phyloP scores from a whole-genome alignment of 2,329 filamentous ascomycete genomes.

The Diaporthe amygdali region DNA sequence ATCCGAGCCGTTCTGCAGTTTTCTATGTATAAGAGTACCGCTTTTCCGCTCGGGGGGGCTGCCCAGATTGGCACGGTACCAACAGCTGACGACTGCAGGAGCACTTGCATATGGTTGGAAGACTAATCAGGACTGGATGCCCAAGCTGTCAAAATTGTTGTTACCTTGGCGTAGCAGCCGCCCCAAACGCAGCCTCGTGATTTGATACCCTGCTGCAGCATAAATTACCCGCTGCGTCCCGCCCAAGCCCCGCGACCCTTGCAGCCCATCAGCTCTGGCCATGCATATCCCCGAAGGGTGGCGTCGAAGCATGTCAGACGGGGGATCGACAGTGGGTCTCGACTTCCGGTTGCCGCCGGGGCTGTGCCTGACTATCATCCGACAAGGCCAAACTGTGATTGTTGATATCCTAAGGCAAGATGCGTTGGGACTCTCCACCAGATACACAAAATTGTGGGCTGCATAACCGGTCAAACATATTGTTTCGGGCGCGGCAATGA shows the following conservation, averaged over 20 bases:
- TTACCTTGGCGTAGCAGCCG: background rate
- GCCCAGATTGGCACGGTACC: background rate
- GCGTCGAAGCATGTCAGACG: background rate
- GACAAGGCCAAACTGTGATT: background rate
- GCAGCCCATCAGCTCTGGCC: background rate
- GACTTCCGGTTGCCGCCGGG: background rate
- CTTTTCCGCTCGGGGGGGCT: background rate
- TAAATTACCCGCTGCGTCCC: slow-evolving; percentile 3
- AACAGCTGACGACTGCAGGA: background rate
- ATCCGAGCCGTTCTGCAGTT: background rate
- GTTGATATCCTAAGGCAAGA: background rate
- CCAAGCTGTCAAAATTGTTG: background rate
- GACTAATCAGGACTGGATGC: background rate
- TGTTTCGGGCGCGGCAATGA: background rate
- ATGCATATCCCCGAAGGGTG: background rate
- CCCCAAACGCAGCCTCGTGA: slow-evolving; percentile 5
- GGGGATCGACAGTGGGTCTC: background rate
- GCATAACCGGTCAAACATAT: background rate
- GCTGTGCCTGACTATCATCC: slow-evolving; percentile 3
- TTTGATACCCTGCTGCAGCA: background rate
- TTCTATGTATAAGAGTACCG: background rate
- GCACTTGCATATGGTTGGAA: background rate
- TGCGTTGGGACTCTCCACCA: background rate
- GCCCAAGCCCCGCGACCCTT: background rate
- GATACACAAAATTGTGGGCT: background rate